phyloP scores from a whole-genome alignment of 805 yeast species.

The Spathaspora gorwiae region DNA sequence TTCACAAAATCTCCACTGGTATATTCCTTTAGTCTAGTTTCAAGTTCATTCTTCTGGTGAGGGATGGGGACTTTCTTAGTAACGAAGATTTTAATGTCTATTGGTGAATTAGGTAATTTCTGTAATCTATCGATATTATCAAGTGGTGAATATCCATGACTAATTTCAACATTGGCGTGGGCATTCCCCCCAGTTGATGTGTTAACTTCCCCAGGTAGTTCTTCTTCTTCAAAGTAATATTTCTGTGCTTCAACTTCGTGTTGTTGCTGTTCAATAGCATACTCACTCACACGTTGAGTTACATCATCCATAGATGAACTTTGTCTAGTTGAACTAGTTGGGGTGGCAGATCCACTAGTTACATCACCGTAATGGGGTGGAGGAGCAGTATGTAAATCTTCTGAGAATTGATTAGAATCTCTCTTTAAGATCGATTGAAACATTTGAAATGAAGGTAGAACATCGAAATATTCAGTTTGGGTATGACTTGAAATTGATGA shows the following conservation, averaged over 20 bases:
- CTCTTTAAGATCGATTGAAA: constrained; percentile 48
- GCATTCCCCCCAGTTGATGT: no score
- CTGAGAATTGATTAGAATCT: constrained; percentile 36
- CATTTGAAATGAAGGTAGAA: constrained; percentile 68
- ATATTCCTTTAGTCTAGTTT: constrained; percentile 43
- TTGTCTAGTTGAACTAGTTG: constrained; percentile 17
- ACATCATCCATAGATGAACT: constrained; percentile 5
- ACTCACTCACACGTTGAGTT: constrained; percentile 9
- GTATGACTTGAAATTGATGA: constrained; percentile 22
- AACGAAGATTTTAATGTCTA: constrained; percentile 46
- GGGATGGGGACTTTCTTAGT: constrained; percentile 52
- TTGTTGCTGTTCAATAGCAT: constrained; percentile 4
- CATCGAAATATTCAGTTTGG: constrained; percentile 45
- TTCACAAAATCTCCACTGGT: constrained; percentile 39
- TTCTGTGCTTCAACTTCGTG: constrained; percentile 14
- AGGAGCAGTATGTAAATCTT: constrained; percentile 26
- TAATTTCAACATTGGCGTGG: constrained; percentile 4
- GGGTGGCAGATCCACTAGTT: constrained; percentile 13
- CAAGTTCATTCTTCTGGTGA: constrained; percentile 32
- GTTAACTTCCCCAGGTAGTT: no score
- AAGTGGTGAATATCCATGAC: constrained; percentile 41
- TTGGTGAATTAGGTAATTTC: constrained; percentile 35
- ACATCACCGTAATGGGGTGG: constrained; percentile 39
- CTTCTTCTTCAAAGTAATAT: constrained; percentile 14
- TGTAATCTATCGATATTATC: constrained; percentile 51